Evolutionary conservation across 192 early-diverging fungal genomes (phyloP).

Genomic region (Chytriomyces hyalinus): DNA sequence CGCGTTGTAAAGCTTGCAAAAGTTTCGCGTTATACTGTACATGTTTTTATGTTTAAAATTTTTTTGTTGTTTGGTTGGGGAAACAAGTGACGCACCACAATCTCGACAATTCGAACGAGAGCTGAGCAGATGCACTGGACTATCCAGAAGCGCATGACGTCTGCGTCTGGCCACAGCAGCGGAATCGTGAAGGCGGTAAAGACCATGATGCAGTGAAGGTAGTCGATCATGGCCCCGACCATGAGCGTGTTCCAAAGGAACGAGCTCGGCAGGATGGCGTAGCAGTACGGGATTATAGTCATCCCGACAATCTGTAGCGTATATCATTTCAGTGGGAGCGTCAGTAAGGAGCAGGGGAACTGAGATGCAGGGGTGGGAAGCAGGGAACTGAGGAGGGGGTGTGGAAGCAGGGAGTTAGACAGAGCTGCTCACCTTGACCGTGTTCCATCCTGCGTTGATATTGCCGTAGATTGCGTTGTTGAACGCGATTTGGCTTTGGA

Average conservation of each 20-base stretch:
- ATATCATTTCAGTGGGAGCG: neutral
- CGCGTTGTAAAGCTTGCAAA: neutral
- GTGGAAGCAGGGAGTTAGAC: no score
- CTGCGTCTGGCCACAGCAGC: neutral
- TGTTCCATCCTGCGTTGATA: no score
- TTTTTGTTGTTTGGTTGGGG: neutral
- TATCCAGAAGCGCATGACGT: neutral
- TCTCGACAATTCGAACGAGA: conserved; percentile 15
- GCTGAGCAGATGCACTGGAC: conserved; percentile 6
- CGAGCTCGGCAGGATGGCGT: conserved; percentile 6
- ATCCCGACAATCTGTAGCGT: conserved; percentile 18
- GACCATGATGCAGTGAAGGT: conserved; percentile 15
- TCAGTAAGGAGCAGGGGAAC: no score
- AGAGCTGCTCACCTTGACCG: no score
- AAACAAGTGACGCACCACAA: neutral
- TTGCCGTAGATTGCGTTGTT: no score
- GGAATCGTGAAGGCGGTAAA: conserved; percentile 1
- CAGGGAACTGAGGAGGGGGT: no score
- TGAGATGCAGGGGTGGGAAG: no score
- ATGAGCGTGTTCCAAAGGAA: conserved; percentile 17
- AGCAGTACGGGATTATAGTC: conserved; percentile 30
- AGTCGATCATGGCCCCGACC: conserved; percentile 16
- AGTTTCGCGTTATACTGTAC: conserved; percentile 15
- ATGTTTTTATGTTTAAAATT: neutral
- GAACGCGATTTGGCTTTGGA: no score